phyloP scores from a whole-genome alignment of 306 rosid genomes.

The Canavalia gladiata region DNA sequence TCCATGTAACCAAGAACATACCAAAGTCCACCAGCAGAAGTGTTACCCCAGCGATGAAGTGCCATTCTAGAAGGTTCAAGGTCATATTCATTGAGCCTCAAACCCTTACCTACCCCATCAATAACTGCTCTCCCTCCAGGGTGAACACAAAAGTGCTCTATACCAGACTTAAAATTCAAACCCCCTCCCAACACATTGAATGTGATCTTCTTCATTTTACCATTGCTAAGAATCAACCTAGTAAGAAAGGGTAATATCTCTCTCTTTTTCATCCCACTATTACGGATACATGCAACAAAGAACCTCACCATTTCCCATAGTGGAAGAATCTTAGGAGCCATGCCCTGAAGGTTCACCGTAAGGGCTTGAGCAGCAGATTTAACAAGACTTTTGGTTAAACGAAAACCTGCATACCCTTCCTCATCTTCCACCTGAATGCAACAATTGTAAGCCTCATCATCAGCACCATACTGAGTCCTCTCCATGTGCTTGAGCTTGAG shows the following conservation, averaged over 20 bases:
- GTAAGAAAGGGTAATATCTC: conserved; percentile 52
- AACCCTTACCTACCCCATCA: conserved; percentile 78
- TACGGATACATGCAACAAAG: conserved; percentile 21
- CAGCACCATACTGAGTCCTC: conserved; percentile 76
- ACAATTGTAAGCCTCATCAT: conserved; percentile 78
- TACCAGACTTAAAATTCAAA: conserved; percentile 68
- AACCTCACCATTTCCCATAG: conserved; percentile 61
- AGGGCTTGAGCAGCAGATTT: conserved; percentile 76
- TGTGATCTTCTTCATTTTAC: background rate
- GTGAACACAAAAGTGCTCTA: conserved; percentile 82
- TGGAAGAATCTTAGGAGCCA: conserved; percentile 71
- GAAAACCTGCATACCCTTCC: conserved; percentile 68
- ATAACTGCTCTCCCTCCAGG: conserved; percentile 85
- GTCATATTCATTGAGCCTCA: conserved; percentile 66
- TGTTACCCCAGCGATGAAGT: conserved; percentile 87
- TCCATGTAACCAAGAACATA: conserved; percentile 94
- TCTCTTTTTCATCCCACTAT: conserved; percentile 8
- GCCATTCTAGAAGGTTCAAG: conserved; percentile 88
- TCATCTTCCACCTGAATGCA: conserved; percentile 84
- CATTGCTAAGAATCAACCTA: conserved; percentile 20
- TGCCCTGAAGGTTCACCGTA: conserved; percentile 61
- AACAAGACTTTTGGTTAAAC: conserved; percentile 71
- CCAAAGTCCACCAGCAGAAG: conserved; percentile 91
- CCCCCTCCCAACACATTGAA: conserved; percentile 51
- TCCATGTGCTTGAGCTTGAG: conserved; percentile 69